Base-by-base conservation (phyloP, 768 basidiomycete species). In the Phaeolepiota aurea region DNA sequence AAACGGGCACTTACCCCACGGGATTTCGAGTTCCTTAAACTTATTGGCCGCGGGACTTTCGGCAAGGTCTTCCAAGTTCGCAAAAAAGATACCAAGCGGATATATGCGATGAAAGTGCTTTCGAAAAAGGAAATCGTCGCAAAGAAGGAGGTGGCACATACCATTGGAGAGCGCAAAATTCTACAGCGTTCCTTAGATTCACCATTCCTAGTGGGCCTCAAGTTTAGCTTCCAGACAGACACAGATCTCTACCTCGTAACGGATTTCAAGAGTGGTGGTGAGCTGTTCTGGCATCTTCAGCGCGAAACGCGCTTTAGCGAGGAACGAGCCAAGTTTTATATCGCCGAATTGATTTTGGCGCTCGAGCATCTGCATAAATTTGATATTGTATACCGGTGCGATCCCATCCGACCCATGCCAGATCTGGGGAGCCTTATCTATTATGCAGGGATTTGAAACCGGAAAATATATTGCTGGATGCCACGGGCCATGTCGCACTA, bases 31-130 rank as follows among this genome's bases (percentile, higher is more conserved):
- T 96, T 98, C 66, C 80, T 99, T 55, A 96, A 96, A 61, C 85
- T 99, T 43, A 98, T 99, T 63, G 96, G 96, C 43, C 82, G 92
- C 37, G 96, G 96, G 1, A 98, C 96, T 0, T 99, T 99, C 58
- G 96, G 93, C 36, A 87, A 91, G 41, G 96, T 99, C 14, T 98
- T 97, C 72, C 96, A 99, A 62, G 96, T 99, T 37, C 88, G 96
- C 46, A 99, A 99, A 67, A 82, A 73, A 59, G 93, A 99, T 67
- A 99, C 96, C 31, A 87, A 90, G 61, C 87, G 96, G 34, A 98
- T 99, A 65, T 99, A 97, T 68, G 96, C 96, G 38, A 98, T 99
- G 94, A 99, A 99, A 57, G 89, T 98, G 42, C 74, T 99, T 28
- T 93, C 89, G 21, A 99, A 99, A 68, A 93, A 90, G 71, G 96